These are phyloP conservation scores for Stylosanthes scabra DNA, from an alignment of 331 rosid genomes.

Conservation along the genomic window DNA sequence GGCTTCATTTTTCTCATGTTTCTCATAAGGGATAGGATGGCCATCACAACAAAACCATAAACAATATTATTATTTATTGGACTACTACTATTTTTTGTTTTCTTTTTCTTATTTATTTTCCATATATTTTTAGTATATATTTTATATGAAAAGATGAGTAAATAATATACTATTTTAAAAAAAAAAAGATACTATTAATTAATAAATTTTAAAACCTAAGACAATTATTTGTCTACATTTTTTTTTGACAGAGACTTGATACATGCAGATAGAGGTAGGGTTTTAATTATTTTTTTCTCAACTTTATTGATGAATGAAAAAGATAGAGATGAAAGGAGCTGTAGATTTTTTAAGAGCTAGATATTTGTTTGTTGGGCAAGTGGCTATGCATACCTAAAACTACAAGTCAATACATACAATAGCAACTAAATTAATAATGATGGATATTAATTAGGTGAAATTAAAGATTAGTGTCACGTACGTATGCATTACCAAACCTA, in stretches of 20 bases:
- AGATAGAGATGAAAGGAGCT: neutral
- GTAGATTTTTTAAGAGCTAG: neutral
- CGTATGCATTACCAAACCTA: slow-evolving; percentile 1
- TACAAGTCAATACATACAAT: neutral
- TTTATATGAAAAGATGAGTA: too few relatives aligned
- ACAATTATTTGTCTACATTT: too few relatives aligned
- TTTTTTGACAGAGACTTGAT: too few relatives aligned
- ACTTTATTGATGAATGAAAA: neutral
- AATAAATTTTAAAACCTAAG: too few relatives aligned
- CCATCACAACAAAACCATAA: neutral
- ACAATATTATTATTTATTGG: neutral
- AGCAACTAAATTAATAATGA: neutral
- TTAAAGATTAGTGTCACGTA: neutral
- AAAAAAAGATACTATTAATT: too few relatives aligned
- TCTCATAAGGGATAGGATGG: neutral
- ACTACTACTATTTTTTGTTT: neutral
- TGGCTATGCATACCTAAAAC: neutral
- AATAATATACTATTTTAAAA: too few relatives aligned
- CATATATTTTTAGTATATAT: too few relatives aligned
- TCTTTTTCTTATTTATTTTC: neutral
- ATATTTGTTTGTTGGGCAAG: neutral
- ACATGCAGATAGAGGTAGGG: too few relatives aligned
- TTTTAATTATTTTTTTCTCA: too few relatives aligned
- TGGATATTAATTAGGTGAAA: neutral
- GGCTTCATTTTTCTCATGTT: neutral